Base-by-base conservation (phyloP, 768 basidiomycete genomes). In the Artomyces pyxidatus region DNA sequence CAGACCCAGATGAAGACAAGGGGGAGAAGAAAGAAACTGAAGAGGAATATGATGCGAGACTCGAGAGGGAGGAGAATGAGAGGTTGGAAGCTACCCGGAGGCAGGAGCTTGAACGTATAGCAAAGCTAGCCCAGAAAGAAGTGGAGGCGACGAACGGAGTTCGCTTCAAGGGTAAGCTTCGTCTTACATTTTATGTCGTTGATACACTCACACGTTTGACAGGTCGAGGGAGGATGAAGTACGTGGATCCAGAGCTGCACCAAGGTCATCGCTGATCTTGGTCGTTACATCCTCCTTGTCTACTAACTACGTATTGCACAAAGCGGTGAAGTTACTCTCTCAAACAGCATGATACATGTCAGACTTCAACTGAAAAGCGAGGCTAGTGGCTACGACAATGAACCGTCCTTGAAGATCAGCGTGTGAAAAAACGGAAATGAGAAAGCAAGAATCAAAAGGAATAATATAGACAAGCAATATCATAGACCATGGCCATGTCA, bases 141-240 rank as follows among this genome's bases (percentile, higher is more conserved):
- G 61, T 47, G 17, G 50, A 61, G 32, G 52, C 61, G 26, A 62
- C 57, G 22, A 71, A 67, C 47, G 78, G 80, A 8, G 71, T 86
- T 25, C 71, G 81, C 47, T 81, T 83, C 62, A 87, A 87, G 68
- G 84, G 83, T 74, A 45, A 12, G 64, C 54, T 11, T 30, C 25
- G 28, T 46, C 27, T 16, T 3, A 47, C 22, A 19, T 50, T 38
- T 23, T 8, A 21, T 45, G 25, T 19, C 46, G 22, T 22, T 26
- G 22, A 38, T 37, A 1, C 26, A 52, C 55, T 29, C 51, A 17
- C 4, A 27, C 32, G 3, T 7, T 14, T 42, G 10, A 12, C 42
- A 81, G 78, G 81, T 17, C 76, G 82, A 19, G 81, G 82, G 39
- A 67, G 80, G 51, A 83, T 83, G 82, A 81, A 81, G 55, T 83